Percentiles rank a stretch among this genome's conserved stretches.
Evolutionary conservation across 345 rosid species (phyloP).

Genomic region (Bretschneidera sinensis): DNA sequence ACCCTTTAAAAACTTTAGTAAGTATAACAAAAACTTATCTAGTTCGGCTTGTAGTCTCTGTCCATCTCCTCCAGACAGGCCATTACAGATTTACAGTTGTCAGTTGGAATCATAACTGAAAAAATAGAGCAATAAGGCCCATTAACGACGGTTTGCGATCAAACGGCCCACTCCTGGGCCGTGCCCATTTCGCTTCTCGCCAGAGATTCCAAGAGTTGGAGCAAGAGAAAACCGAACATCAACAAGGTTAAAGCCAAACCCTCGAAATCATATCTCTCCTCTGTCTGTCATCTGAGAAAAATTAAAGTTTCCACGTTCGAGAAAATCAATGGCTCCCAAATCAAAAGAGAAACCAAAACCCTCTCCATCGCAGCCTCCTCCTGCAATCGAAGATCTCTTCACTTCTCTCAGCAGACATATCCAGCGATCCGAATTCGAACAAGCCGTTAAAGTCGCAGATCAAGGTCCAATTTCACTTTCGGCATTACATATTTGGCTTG

Average conservation of each 20-base stretch:
- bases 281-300: not conserved
- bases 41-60: too few species aligned
- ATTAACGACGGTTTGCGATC: too few species aligned
- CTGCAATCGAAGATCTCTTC: slow-evolving; percentile 84
- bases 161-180: too few species aligned
- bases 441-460: slow-evolving; percentile 66
- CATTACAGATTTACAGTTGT: too few species aligned
- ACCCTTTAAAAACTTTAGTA: too few species aligned
- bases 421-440: slow-evolving; percentile 48
- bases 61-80: too few species aligned
- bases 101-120: too few species aligned
- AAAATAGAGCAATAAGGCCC: too few species aligned
- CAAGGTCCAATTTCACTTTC: slow-evolving; percentile 42
- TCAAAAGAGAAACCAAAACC: slow-evolving; percentile 53
- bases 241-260: slow-evolving; percentile 7
- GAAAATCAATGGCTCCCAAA: slow-evolving; percentile 68
- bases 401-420: slow-evolving; percentile 55
- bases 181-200: too few species aligned
- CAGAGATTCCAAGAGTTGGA: not conserved
- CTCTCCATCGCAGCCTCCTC: slow-evolving; percentile 50
- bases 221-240: not conserved
- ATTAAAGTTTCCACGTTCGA: slow-evolving; percentile 1
- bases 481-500: not conserved
- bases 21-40: too few species aligned
- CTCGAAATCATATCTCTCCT: slow-evolving; percentile 8